phyloP scores from a whole-genome alignment of 192 early-diverging fungal species.

The Coemansia sp. region DNA sequence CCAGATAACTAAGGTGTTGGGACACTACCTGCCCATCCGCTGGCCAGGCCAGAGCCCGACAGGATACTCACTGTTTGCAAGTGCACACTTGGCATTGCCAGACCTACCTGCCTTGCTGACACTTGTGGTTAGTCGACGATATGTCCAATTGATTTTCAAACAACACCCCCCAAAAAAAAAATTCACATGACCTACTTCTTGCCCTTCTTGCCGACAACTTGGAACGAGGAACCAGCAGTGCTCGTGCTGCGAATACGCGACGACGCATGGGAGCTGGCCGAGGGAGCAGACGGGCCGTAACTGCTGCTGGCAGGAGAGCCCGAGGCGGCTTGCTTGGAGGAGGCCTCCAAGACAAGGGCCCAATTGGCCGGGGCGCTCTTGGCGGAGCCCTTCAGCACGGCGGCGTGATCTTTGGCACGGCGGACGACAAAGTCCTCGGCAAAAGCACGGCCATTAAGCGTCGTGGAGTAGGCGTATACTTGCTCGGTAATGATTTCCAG shows the following conservation, averaged over 20 bases:
- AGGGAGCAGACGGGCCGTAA: background rate
- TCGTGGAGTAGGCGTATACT: conserved; percentile 73
- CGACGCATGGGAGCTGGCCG: background rate
- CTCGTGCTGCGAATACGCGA: conserved; percentile 1
- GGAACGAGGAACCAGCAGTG: conserved; percentile 31
- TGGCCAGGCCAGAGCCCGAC: too few species aligned
- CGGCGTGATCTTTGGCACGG: conserved; percentile 64
- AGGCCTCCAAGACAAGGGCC: conserved; percentile 23
- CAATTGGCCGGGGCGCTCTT: conserved; percentile 48
- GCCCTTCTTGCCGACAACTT: conserved; percentile 46
- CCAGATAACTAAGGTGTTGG: too few species aligned
- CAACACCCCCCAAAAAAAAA: too few species aligned
- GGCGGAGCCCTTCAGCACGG: conserved; percentile 21
- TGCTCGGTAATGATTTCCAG: conserved; percentile 78
- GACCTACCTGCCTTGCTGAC: too few species aligned
- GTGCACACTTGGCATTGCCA: too few species aligned
- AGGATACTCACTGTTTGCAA: too few species aligned
- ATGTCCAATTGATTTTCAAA: too few species aligned
- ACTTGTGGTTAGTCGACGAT: too few species aligned
- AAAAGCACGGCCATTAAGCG: conserved; percentile 76
- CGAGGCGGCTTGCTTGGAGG: background rate
- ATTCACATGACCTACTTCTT: too few species aligned
- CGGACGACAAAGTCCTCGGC: conserved; percentile 79
- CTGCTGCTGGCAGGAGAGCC: background rate
- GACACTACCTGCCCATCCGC: too few species aligned